A percentile compares a stretch with the other conserved stretches of the same genome.
Conservation (phyloP, 345 rosid species). For the Populus alba region DNA sequence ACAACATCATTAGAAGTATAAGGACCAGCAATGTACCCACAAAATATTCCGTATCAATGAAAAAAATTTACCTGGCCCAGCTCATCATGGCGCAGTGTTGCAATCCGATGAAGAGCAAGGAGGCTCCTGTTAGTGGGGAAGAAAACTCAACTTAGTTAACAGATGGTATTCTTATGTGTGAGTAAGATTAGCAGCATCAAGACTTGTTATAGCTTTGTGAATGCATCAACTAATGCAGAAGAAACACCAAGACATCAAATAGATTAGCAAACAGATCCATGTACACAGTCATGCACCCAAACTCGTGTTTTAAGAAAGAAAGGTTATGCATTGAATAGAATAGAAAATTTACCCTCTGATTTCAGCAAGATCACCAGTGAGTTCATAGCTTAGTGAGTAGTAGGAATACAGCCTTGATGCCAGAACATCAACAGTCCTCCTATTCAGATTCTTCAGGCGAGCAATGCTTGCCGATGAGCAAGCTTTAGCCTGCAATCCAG, state of each 20-base stretch:
- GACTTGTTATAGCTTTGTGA: neutral
- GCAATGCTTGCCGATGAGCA: constrained; percentile 77
- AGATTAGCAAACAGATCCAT: neutral
- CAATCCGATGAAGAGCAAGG: constrained; percentile 75
- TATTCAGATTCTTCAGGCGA: constrained; percentile 62
- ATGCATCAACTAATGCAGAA: neutral
- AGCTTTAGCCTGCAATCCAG: constrained; percentile 65
- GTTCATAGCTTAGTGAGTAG: constrained; percentile 76
- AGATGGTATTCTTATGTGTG: neutral
- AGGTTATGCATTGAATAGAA: neutral
- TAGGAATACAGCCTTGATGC: constrained; percentile 78
- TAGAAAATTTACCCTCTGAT: constrained; percentile 59
- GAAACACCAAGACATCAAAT: neutral
- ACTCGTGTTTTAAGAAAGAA: neutral
- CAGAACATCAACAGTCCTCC: constrained; percentile 75
- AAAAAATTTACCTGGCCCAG: constrained; percentile 64
- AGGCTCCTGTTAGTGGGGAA: constrained; percentile 46
- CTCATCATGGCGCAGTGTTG: constrained; percentile 85
- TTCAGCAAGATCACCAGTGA: constrained; percentile 75
- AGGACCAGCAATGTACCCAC: constrained; percentile 3
- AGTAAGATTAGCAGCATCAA: neutral
- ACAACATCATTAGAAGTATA: constrained; percentile 14
- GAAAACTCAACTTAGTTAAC: constrained; percentile 5
- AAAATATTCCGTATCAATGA: neutral
- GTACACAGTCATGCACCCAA: neutral